phyloP scores from a whole-genome alignment of 208 protist genomes.

The Trypanosoma cruzi region DNA sequence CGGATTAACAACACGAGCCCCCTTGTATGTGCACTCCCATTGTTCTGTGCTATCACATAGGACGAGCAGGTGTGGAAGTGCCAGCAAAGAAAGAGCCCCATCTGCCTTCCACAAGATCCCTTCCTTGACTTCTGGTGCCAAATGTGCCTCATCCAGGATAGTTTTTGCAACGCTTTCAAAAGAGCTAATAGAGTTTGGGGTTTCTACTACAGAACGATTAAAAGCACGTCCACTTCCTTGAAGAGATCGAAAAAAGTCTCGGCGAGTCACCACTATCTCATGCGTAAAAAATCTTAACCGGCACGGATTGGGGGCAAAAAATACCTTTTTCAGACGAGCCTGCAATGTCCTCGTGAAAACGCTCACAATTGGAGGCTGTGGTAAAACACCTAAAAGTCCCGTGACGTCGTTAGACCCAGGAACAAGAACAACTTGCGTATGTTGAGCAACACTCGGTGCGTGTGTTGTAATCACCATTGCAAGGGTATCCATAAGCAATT shows the following conservation, averaged over 20 bases:
- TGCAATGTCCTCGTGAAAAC: constrained; percentile 55
- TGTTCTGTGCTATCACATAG: constrained; percentile 89
- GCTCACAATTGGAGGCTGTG: constrained; percentile 68
- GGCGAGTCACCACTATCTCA: constrained; percentile 76
- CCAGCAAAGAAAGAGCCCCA: constrained; percentile 64
- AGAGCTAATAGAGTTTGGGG: constrained; percentile 12
- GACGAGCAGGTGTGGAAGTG: constrained; percentile 84
- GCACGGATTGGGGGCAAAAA: constrained; percentile 82
- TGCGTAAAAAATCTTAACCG: constrained; percentile 87
- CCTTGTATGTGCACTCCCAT: constrained; percentile 90
- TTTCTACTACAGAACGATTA: neutral
- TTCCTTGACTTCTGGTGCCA: constrained; percentile 61
- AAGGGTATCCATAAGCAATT: constrained; percentile 55
- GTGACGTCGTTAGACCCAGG: constrained; percentile 77
- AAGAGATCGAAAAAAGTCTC: constrained; percentile 73
- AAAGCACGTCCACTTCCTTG: constrained; percentile 55
- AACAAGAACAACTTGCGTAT: constrained; percentile 81
- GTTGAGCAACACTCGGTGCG: constrained; percentile 74
- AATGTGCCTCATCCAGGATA: constrained; percentile 79
- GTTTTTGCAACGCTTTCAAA: constrained; percentile 88
- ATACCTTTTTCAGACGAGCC: constrained; percentile 59
- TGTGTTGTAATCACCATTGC: constrained; percentile 54
- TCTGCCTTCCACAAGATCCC: constrained; percentile 79
- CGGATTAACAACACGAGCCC: constrained; percentile 82
- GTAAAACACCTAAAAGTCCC: constrained; percentile 67